Base-by-base conservation (phyloP, 2,329 filamentous ascomycete species). In the Fusarium sublunatum region DNA sequence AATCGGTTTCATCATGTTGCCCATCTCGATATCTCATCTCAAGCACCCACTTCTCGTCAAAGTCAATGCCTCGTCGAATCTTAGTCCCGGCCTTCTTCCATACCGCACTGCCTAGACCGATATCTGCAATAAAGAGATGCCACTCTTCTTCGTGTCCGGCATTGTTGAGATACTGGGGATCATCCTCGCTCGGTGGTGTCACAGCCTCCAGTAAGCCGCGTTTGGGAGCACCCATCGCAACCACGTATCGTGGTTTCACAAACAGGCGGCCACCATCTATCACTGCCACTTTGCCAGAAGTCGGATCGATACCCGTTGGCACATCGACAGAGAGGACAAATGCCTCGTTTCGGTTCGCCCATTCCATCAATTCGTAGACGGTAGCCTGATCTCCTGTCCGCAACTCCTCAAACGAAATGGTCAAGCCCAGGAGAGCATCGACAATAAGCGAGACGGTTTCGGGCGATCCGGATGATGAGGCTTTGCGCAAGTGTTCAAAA, bases 291-390 rank as follows among this genome's bases (percentile, higher is more conserved):
- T 84, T 85, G 70, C 92, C 92, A 35, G 88, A 89, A 0, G 88
- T 87, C 3, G 91, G 92, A 64, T 94, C 92, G 45, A 97, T 87
- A 6, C 95, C 95, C 0, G 91, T 94, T 1, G 95, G 95, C 6
- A 96, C 87, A 73, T 97, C 94, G n/a, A 99, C 86, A 0, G 93
- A 91, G 19, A 99, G 79, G 4, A 95, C 89, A 55, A 89, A 88
- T 1, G 92, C 88, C 64, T 93, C 91, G 73, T 89, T 91, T 64
- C 93, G 89, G 73, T 97, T 98, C 3, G 92, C 90, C 93, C 93
- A 98, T 62, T 93, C 90, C 71, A 97, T 95, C 72, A 97, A 86
- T 72, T 96, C 91, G 71, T 96, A 93, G 0, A 92, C 91, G 0
- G 90, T 90, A 4, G 89, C 88, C 73, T 96, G 92, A 65, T 96